These are phyloP conservation scores for Citrus inodora DNA, from an alignment of 345 rosid genomes.

Conservation along the genomic window DNA sequence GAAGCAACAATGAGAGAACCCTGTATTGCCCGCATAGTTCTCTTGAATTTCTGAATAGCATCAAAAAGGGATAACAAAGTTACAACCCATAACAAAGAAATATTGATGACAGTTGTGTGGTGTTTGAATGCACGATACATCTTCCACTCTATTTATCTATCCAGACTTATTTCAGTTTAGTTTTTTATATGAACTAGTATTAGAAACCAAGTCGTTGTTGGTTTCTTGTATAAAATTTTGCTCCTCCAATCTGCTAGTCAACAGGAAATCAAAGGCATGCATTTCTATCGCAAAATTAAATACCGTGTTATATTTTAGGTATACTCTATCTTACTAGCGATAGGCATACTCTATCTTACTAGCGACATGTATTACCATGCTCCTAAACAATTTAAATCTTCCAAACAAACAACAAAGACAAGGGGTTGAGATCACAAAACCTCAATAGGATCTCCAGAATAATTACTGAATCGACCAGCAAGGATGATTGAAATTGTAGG, in stretches of 20 bases:
- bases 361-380: not conserved
- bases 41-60: conserved; percentile 62
- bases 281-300: not conserved
- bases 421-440: conserved; percentile 39
- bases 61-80: conserved; percentile 11
- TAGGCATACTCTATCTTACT: not conserved
- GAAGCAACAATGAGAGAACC: conserved; percentile 96
- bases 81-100: not conserved
- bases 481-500: conserved; percentile 90
- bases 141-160: not conserved
- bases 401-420: conserved; percentile 6
- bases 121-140: not conserved
- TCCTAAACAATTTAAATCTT: not conserved
- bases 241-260: not conserved
- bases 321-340: not conserved
- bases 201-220: not conserved
- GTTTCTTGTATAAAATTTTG: not conserved
- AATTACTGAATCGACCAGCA: conserved; percentile 75
- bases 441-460: conserved; percentile 54
- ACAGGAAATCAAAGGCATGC: not conserved
- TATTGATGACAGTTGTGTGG: not conserved
- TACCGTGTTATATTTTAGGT: not conserved
- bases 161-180: not conserved
- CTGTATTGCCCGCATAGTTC: conserved; percentile 89
- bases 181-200: not conserved